A percentile compares a stretch with the other conserved stretches of the same genome.
Conservation (phyloP, 352 stramenopile genomes). For the Pythium vanterpoolii region DNA sequence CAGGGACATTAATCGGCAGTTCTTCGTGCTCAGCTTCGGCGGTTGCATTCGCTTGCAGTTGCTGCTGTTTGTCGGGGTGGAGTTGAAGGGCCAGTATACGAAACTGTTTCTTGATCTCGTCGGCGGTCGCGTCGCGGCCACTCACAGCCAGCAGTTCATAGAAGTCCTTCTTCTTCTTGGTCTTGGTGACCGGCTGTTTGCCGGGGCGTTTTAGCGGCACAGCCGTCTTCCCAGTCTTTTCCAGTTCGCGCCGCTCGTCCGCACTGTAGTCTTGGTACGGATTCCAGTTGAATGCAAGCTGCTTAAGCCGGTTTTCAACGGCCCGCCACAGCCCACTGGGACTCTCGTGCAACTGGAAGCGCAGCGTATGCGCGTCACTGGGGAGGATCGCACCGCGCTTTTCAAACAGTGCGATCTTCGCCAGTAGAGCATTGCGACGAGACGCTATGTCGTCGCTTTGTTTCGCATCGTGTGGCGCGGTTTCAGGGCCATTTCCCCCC, state of each 20-base stretch:
- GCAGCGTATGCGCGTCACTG: conserved; percentile 60
- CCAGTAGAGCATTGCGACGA: conserved; percentile 29
- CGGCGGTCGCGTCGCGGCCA: conserved; percentile 22
- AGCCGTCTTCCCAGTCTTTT: neutral
- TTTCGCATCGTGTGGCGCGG: neutral
- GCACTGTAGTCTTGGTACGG: conserved; percentile 60
- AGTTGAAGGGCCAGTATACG: conserved; percentile 54
- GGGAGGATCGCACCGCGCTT: conserved; percentile 49
- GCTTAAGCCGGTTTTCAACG: conserved; percentile 54
- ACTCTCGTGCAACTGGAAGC: conserved; percentile 58
- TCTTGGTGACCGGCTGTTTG: conserved; percentile 1
- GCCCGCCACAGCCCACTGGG: conserved; percentile 54
- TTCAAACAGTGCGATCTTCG: conserved; percentile 57
- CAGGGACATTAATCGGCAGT: neutral
- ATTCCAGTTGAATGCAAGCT: conserved; percentile 66
- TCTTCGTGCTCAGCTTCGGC: conserved; percentile 8
- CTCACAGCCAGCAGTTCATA: conserved; percentile 58
- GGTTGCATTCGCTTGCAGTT: conserved; percentile 1
- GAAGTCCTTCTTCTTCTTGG: conserved; percentile 49
- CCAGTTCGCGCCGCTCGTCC: conserved; percentile 20
- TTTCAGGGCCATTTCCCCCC: neutral
- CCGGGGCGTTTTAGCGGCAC: conserved; percentile 10
- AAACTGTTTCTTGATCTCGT: conserved; percentile 69
- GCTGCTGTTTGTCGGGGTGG: conserved; percentile 69
- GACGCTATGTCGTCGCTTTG: conserved; percentile 1